Evolutionary conservation across 2,329 filamentous ascomycete species (phyloP), one percentile per base, ranked within the genome.

Genomic region (Microdochium trichocladiopsis): DNA sequence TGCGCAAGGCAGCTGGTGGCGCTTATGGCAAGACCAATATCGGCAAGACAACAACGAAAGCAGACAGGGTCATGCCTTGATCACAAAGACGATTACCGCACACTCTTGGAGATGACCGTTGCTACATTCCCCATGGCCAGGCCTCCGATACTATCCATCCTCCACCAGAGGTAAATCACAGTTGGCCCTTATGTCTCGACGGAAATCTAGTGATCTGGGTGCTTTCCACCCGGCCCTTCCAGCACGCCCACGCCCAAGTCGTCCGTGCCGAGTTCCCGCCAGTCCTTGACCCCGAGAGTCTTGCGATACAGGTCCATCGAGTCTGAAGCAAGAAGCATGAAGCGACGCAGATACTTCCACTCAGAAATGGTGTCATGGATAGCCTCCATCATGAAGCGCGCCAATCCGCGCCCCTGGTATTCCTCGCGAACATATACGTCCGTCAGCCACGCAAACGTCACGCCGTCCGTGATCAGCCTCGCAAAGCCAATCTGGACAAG

Each of bases 1-100:
- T 94, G 74, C 80, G 88, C 60, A 88, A 87, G 67, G 75, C 83
- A 54, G 81, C 83, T 55, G 89, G 89, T 16, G 90, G 90, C 4
- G 87, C 86, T 4, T 89, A 90, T 64, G 86, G 87, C 3, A 91
- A 88, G 70, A 88, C 85, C 1, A 28, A 14, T 18, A 45, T 45
- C 22, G 41, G 41, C 18, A 45, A 45, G 18, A 22, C 41, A 45
- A 11, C 41, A 21, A 4, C 41, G 22, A 10, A 16, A 23, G 21
- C 6, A 18, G n/a, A 18, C 18, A 18, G 21, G 6, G 18, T 22
- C n/a, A 9, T 11, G 18, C 21, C n/a, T 18, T 23, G 41, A 45
- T 6, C 9, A 6, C 18, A 8, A 45, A 8, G 41, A 8, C 12
- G 18, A 22, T 23, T 31, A 14, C 28, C 8, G 8, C 28, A 31